These are phyloP conservation scores for Suillus bovinus DNA, from an alignment of 768 basidiomycete species.

Conservation along the genomic window DNA sequence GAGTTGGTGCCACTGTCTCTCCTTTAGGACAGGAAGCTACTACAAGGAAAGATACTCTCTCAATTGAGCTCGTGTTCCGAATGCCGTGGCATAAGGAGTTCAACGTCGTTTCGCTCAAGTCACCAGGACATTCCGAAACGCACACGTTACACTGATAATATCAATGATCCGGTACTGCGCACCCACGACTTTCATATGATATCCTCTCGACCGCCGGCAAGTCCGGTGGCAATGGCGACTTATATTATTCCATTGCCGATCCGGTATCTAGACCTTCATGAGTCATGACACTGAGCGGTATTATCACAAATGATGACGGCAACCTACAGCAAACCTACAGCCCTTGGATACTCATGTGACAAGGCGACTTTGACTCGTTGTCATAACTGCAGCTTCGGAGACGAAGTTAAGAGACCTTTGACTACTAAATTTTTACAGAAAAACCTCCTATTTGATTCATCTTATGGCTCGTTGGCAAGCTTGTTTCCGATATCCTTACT, in stretches of 20 bases:
- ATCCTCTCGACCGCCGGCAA: not conserved
- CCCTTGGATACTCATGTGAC: conserved; percentile 5
- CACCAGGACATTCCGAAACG: not conserved
- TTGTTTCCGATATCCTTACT: not conserved
- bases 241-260: not conserved
- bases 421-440: not conserved
- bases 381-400: not conserved
- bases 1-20: conserved; percentile 5
- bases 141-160: not conserved
- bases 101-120: not conserved
- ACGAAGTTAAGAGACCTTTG: not conserved
- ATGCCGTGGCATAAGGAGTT: not conserved
- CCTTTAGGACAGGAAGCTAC: conserved; percentile 12
- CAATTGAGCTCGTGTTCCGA: not conserved
- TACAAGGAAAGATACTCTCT: conserved; percentile 18
- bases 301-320: not conserved
- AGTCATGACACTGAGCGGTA: not conserved
- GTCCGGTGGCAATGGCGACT: not conserved
- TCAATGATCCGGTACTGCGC: not conserved
- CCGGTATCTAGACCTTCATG: not conserved
- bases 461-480: not conserved
- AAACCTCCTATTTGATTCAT: not conserved
- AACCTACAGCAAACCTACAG: not conserved
- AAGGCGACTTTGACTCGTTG: conserved; percentile 10
- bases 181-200: not conserved